These are phyloP conservation scores for Halteria grandinella DNA, from an alignment of 73 alveolate species.

Conservation along the genomic window DNA sequence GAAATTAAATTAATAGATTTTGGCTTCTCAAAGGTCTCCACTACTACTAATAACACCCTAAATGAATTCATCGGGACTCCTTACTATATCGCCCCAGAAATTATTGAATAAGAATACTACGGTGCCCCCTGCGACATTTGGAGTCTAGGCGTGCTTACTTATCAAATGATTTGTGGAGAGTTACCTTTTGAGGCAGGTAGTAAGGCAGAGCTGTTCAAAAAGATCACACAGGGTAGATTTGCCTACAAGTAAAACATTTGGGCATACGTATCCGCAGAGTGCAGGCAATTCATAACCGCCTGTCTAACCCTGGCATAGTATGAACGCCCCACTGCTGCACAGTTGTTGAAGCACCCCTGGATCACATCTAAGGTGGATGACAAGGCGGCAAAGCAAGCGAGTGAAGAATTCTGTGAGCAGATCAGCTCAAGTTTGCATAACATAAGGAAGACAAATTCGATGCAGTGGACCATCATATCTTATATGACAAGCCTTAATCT, in stretches of 20 bases:
- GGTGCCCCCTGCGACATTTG: slow-evolving; percentile 30
- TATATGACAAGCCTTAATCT: neutral
- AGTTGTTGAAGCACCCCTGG: slow-evolving; percentile 40
- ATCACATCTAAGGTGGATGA: neutral
- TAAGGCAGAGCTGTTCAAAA: slow-evolving; percentile 1
- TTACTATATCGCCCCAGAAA: slow-evolving; percentile 44
- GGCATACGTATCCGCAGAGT: slow-evolving; percentile 12
- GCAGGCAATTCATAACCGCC: slow-evolving; percentile 13
- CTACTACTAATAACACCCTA: neutral
- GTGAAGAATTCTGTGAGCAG: neutral
- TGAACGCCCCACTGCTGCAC: slow-evolving; percentile 25
- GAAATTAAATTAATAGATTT: slow-evolving; percentile 32
- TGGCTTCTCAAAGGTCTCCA: slow-evolving; percentile 17
- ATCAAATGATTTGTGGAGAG: neutral
- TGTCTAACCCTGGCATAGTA: neutral
- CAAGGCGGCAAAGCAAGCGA: neutral
- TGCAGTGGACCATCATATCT: neutral
- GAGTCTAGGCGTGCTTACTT: slow-evolving; percentile 26
- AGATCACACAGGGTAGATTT: neutral
- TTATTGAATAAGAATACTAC: neutral
- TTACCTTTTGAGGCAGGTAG: slow-evolving; percentile 16
- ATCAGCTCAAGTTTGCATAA: neutral
- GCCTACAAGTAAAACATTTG: neutral
- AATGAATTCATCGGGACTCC: slow-evolving; percentile 35
- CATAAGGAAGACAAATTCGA: neutral